Conservation (phyloP, 305 asterid genomes). For the Fraxinus floribunda region DNA sequence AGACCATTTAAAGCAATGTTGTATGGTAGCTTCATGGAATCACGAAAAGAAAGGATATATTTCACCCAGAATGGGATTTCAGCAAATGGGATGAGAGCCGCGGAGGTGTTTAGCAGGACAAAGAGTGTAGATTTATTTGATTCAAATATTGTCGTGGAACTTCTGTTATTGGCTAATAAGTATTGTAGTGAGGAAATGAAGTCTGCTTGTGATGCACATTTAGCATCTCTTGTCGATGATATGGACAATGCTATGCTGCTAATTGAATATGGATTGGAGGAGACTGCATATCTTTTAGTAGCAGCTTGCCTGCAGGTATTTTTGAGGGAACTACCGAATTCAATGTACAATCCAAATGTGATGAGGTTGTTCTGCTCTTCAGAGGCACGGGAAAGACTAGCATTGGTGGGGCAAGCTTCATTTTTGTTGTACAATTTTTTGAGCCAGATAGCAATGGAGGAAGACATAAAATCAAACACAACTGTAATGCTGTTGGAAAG, state of each 20-base stretch:
- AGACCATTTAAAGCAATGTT: constrained; percentile 74
- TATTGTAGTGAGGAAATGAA: constrained; percentile 85
- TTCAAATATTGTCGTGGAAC: constrained; percentile 69
- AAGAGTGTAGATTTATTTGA: constrained; percentile 59
- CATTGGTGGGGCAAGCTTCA: constrained; percentile 71
- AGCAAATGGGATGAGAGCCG: constrained; percentile 68
- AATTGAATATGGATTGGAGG: constrained; percentile 78
- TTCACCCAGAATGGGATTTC: constrained; percentile 74
- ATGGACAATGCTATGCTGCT: constrained; percentile 65
- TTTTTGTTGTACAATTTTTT: constrained; percentile 69
- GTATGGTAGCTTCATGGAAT: constrained; percentile 74
- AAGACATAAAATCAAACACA: constrained; percentile 67
- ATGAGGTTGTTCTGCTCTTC: constrained; percentile 57
- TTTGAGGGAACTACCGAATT: constrained; percentile 75
- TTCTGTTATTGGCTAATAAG: constrained; percentile 66
- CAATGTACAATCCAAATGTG: constrained; percentile 62
- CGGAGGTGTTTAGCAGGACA: constrained; percentile 71
- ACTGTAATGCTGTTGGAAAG: constrained; percentile 86
- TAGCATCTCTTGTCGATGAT: constrained; percentile 67
- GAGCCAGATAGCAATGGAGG: constrained; percentile 85
- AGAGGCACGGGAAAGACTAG: constrained; percentile 61
- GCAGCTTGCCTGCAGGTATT: constrained; percentile 94
- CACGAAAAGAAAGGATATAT: constrained; percentile 68
- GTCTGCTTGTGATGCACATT: constrained; percentile 65
- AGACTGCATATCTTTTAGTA: constrained; percentile 75